Percentiles rank a stretch among this genome's conserved stretches.
phyloP scores from a whole-genome alignment of 768 basidiomycete species.

The Suillus subaureus region DNA sequence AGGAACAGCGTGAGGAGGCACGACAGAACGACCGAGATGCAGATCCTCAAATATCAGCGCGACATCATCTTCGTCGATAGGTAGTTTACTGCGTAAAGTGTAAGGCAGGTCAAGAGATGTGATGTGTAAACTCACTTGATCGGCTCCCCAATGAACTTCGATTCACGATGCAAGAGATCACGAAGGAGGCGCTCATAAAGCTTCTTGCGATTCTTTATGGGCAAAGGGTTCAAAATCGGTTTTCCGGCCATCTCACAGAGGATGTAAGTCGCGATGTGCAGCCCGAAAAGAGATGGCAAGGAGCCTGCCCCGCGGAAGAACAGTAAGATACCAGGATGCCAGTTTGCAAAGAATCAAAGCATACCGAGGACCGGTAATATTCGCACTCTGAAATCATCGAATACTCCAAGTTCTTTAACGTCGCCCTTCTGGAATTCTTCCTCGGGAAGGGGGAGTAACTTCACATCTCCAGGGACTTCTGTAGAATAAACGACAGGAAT shows the following conservation, averaged over 20 bases:
- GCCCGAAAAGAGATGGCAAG: conserved; percentile 87
- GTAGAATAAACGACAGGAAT: conserved; percentile 95
- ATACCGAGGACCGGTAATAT: conserved; percentile 89
- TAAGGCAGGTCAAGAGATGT: not conserved
- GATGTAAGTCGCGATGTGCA: conserved; percentile 88
- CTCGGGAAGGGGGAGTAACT: conserved; percentile 86
- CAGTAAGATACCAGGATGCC: conserved; percentile 7
- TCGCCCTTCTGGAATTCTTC: conserved; percentile 90
- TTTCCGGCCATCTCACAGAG: conserved; percentile 84
- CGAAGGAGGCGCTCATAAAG: conserved; percentile 79
- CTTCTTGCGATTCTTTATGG: conserved; percentile 84
- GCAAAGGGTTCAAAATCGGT: conserved; percentile 79
- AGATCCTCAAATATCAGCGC: conserved; percentile 87
- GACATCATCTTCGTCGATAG: conserved; percentile 83
- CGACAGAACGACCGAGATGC: conserved; percentile 71
- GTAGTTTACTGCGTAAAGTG: conserved; percentile 55
- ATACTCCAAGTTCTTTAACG: conserved; percentile 85
- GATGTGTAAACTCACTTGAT: conserved; percentile 52
- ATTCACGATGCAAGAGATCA: conserved; percentile 76
- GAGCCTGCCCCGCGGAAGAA: conserved; percentile 40
- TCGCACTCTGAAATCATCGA: conserved; percentile 92
- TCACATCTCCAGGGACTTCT: conserved; percentile 87
- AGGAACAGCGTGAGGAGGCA: conserved; percentile 80
- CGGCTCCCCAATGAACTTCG: conserved; percentile 58
- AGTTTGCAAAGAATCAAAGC: conserved; percentile 20